Conservation (phyloP, 2,329 filamentous ascomycete species). For the Penicillium freii region DNA sequence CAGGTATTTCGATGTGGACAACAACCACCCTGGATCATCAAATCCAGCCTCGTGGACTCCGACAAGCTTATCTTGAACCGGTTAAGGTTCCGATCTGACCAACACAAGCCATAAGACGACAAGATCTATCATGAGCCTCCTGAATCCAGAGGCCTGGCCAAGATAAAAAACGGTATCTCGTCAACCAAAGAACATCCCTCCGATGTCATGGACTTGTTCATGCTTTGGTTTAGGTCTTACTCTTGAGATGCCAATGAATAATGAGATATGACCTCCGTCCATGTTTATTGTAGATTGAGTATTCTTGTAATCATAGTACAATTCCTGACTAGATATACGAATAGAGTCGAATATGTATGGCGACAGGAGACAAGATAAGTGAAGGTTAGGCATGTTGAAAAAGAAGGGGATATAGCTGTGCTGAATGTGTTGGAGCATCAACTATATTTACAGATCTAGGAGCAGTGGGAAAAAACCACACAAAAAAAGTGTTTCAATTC, state of each 20-base stretch:
- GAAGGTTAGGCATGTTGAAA: not conserved
- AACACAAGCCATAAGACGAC: constrained; percentile 17
- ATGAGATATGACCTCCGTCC: constrained; percentile 22
- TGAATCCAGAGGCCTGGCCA: not conserved
- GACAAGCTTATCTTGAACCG: constrained; percentile 22
- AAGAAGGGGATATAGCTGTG: not conserved
- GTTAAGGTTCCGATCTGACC: not conserved
- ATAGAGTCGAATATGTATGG: not conserved
- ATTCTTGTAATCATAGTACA: not conserved
- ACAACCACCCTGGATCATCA: constrained; percentile 13
- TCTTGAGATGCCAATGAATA: constrained; percentile 23
- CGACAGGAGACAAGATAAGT: not conserved
- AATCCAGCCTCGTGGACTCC: constrained; percentile 10
- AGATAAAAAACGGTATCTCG: constrained; percentile 10
- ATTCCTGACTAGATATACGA: too few relatives aligned
- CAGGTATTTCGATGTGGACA: constrained; percentile 15
- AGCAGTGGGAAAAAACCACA: not conserved
- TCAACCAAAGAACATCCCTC: constrained; percentile 12
- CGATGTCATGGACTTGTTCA: constrained; percentile 8
- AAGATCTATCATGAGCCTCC: constrained; percentile 10
- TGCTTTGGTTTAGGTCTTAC: constrained; percentile 16
- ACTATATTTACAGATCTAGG: not conserved
- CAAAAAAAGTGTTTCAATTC: constrained; percentile 10
- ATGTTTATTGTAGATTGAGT: not conserved
- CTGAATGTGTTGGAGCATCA: not conserved